Base-by-base conservation (phyloP, 192 early-diverging fungal species). In the Podila verticillata region DNA sequence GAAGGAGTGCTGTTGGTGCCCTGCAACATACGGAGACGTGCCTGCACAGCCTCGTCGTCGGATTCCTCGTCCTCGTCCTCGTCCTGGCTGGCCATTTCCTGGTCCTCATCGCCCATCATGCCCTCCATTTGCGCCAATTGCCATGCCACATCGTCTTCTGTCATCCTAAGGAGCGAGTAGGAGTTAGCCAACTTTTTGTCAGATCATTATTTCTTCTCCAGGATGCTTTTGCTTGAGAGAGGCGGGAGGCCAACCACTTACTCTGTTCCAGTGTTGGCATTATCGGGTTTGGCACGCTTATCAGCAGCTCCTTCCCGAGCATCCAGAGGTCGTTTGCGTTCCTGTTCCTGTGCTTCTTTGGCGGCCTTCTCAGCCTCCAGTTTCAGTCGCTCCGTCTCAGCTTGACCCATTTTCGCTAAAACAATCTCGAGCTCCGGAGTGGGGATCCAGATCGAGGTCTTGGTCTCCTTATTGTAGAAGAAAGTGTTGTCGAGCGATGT, bases 401-500 rank as follows among this genome's bases (percentile, higher is more conserved):
- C 81, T 35, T 88, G 85, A 10, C 84, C 85, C 81, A 92, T 84
- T 54, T 91, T 83, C 48, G 71, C 68, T 17, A 87, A 83, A 17
- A 90, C 66, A 28, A 87, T 49, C 48, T 92, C 87, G 65, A 85
- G 30, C 87, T 69, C 63, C 82, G 87, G 67, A 78, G 88, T 57
- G 82, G 91, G 83, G 83, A 88, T 57, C 94, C 94, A 96, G 13
- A 89, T 83, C 8, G 91, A 90, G 24, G 82, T 68, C 49, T 90
- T 90, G 5, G 92, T 93, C 31, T 90, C 82, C 61, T 87, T 75
- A 83, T 95, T 90, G 71, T 91, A 92, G 70, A 88, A 96, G 75
- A 93, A 96, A 47, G 94, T 93, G 51, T 93, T 87, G 15, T 92
- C 89, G 12, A 83, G 62, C 34, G 82, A 89, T 15, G 94, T 95